Evolutionary conservation across 2,329 filamentous ascomycete species (phyloP).

Genomic region (Clonostachys rhizophaga): DNA sequence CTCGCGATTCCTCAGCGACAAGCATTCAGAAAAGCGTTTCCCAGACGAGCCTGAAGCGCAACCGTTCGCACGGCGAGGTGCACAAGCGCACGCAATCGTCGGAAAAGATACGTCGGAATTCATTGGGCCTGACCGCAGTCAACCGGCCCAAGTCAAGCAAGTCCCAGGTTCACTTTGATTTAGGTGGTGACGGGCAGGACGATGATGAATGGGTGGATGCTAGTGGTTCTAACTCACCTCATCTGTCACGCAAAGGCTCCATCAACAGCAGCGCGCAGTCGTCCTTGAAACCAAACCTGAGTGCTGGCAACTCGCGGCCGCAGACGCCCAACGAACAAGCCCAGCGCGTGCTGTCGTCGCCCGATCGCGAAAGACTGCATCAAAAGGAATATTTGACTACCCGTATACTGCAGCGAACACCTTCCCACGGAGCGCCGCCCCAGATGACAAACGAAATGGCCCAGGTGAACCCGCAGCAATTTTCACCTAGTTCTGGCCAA

Average conservation of each 20-base stretch:
- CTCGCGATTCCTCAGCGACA: constrained; percentile 34
- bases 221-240: constrained; percentile 57
- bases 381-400: constrained; percentile 66
- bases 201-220: constrained; percentile 66
- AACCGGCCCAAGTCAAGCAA: constrained; percentile 35
- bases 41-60: constrained; percentile 52
- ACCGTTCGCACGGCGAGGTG: constrained; percentile 54
- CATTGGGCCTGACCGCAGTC: constrained; percentile 39
- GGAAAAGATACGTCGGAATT: constrained; percentile 46
- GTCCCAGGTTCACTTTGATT: constrained; percentile 57
- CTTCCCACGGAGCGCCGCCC: constrained; percentile 57
- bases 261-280: constrained; percentile 44
- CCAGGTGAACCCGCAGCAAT: constrained; percentile 26
- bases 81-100: constrained; percentile 44
- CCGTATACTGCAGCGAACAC: constrained; percentile 59
- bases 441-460: constrained; percentile 58
- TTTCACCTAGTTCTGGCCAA: constrained; percentile 16
- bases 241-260: constrained; percentile 40
- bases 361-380: constrained; percentile 34
- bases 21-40: constrained; percentile 51
- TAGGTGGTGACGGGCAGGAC: constrained; percentile 43
- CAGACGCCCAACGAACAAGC: constrained; percentile 21
- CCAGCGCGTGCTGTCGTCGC: constrained; percentile 5
- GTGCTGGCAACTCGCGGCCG: constrained; percentile 25
- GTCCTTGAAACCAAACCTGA: constrained; percentile 30